A percentile compares a stretch with the other conserved stretches of the same genome.
Evolutionary conservation across 169 alveolate species (phyloP).

Genomic region (Neospora caninum): DNA sequence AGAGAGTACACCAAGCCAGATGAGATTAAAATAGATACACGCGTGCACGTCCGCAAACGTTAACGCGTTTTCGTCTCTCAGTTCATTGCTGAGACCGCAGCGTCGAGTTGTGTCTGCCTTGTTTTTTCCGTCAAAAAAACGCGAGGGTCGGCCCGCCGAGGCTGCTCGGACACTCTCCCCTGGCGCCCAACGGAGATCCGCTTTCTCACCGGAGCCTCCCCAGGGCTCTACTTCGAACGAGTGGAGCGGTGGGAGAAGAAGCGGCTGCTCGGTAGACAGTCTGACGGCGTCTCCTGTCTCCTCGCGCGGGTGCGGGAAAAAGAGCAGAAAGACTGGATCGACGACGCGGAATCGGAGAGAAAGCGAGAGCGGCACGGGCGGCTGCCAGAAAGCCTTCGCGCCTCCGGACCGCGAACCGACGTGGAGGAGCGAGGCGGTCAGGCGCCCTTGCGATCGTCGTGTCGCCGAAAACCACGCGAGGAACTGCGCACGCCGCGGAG

Average conservation of each 20-base stretch:
- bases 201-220: slow-evolving; percentile 9
- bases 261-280: not conserved
- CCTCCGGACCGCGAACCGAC: not conserved
- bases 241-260: slow-evolving; percentile 24
- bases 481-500: not conserved
- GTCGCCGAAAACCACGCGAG: not conserved
- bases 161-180: too few relatives aligned
- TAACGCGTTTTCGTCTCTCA: too few relatives aligned
- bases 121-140: too few relatives aligned
- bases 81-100: too few relatives aligned
- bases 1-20: too few relatives aligned
- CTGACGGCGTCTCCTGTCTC: not conserved
- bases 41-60: too few relatives aligned
- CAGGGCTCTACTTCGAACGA: slow-evolving; percentile 2
- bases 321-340: slow-evolving; percentile 11
- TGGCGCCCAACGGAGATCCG: not conserved
- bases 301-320: not conserved
- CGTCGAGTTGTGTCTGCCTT: too few relatives aligned
- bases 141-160: too few relatives aligned
- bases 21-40: too few relatives aligned
- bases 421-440: slow-evolving; percentile 12
- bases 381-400: not conserved
- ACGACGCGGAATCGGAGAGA: not conserved
- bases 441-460: not conserved
- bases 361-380: not conserved